Base-by-base conservation (phyloP, 1,139 yeast genomes). In the Saccharomycopsis crataegensis region DNA sequence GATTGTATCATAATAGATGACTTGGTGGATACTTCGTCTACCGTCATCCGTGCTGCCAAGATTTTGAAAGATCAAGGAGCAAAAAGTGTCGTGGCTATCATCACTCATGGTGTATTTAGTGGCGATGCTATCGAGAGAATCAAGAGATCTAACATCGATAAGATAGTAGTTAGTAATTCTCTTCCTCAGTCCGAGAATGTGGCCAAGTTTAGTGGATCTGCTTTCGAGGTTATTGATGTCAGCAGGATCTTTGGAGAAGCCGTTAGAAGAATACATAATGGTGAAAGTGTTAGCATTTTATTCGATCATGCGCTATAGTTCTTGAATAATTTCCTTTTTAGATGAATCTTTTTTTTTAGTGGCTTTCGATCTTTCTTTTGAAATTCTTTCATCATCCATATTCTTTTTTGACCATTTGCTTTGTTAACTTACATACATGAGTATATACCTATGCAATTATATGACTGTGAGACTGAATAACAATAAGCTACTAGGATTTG, bases 11-110 rank as follows among this genome's bases (percentile, higher is more conserved):
- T 94, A 56, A 78, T 93, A 47, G 99, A 93, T 70, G 99, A 93
- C 69, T 75, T 93, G 63, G 93, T 90, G 7, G 99, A 93, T 66
- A 91, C 99, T 1, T 90, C 96, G 5, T 86, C 85, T 65, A 93
- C 99, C 1, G 83, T 93, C 52, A 85, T 94, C 1, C 75, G 96
- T 50, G 98, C 98, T 11, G 96, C 98, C 22, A 86, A 83, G 67
- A 73, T 94, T 48, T 76, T 93, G 64, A 91, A 89, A 67, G 96
- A 88, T 62, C 96, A 91, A 65, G 98, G 98, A 14, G 97, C 98
- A 8, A 76, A 75, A 37, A 80, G 82, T 61, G 95, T 93, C 12
- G 86, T 85, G 65, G 97, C 96, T 1, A 71, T 94, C 54, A 86
- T 90, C 28, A 90, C 98, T 0, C 99, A 93, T 65, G 98, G 96